Evolutionary conservation across 345 rosid genomes (phyloP).

Genomic region (Dimocarpus longan): DNA sequence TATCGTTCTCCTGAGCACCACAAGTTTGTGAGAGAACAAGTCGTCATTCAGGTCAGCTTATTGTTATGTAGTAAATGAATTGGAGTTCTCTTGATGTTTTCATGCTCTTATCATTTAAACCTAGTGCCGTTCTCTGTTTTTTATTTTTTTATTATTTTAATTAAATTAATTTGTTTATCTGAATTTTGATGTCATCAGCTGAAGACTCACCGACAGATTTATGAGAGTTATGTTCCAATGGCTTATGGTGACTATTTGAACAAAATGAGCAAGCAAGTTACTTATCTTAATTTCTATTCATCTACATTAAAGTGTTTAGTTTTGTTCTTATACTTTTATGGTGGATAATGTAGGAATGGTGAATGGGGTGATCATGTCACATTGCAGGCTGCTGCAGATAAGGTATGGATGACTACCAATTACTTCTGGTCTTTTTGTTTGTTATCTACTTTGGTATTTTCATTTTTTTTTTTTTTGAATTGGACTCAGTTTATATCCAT

Average conservation of each 20-base stretch:
- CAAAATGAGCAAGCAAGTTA: slow-evolving; percentile 55
- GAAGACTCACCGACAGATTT: slow-evolving; percentile 41
- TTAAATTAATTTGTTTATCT: background rate
- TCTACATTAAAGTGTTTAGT: background rate
- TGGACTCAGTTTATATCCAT: background rate
- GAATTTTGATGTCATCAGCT: slow-evolving; percentile 42
- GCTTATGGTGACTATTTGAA: slow-evolving; percentile 56
- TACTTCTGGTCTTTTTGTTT: background rate
- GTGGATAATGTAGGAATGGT: slow-evolving; percentile 41
- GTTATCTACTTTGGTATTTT: background rate
- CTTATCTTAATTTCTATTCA: slow-evolving; percentile 1
- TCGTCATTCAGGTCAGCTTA: slow-evolving; percentile 64
- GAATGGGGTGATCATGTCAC: slow-evolving; percentile 83
- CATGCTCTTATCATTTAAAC: background rate
- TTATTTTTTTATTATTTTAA: background rate
- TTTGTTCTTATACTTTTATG: background rate
- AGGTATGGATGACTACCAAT: slow-evolving; percentile 28
- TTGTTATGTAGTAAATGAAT: background rate
- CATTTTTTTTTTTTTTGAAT: background rate
- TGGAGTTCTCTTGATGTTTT: background rate
- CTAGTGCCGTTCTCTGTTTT: background rate
- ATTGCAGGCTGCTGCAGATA: slow-evolving; percentile 76
- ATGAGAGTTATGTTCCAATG: slow-evolving; percentile 63
- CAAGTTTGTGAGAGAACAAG: slow-evolving; percentile 66
- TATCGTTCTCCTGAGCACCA: slow-evolving; percentile 80